phyloP scores from a whole-genome alignment of 768 basidiomycete genomes.

The Termitomyces sp. region DNA sequence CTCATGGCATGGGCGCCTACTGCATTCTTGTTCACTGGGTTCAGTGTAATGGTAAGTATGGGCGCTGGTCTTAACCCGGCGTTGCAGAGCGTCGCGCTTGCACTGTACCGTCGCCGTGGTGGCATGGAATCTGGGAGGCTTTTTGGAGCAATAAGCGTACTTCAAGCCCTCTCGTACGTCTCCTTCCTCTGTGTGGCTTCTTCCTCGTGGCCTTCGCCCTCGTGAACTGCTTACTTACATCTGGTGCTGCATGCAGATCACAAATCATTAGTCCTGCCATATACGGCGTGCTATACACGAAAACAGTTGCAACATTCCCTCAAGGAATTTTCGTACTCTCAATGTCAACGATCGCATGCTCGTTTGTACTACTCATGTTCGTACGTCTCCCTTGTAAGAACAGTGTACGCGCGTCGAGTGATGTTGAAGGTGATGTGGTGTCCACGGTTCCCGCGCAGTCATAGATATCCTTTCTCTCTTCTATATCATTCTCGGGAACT shows the following conservation, averaged over 20 bases:
- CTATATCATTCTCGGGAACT: not conserved
- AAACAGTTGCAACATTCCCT: slow-evolving; percentile 67
- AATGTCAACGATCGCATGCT: slow-evolving; percentile 29
- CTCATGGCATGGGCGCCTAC: slow-evolving; percentile 43
- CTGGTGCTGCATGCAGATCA: slow-evolving; percentile 32
- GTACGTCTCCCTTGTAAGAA: slow-evolving; percentile 33
- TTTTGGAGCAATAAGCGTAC: slow-evolving; percentile 76
- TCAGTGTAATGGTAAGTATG: slow-evolving; percentile 47
- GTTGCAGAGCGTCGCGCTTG: slow-evolving; percentile 64
- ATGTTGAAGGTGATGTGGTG: not conserved
- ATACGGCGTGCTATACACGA: slow-evolving; percentile 66
- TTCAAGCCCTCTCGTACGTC: slow-evolving; percentile 60
- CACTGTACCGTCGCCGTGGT: slow-evolving; percentile 50
- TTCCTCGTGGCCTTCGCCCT: not conserved
- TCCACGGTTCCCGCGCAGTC: not conserved
- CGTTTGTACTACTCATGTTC: slow-evolving; percentile 40
- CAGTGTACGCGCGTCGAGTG: not conserved
- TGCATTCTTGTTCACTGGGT: slow-evolving; percentile 45
- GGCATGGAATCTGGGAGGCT: slow-evolving; percentile 65
- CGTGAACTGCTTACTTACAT: not conserved
- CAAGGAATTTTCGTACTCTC: slow-evolving; percentile 64
- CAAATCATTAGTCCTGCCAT: slow-evolving; percentile 68
- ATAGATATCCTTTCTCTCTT: not conserved
- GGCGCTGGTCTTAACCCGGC: slow-evolving; percentile 64
- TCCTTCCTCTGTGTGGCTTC: not conserved